Base-by-base conservation (phyloP, 1,284 basidiomycete species). In the Malassezia japonica region DNA sequence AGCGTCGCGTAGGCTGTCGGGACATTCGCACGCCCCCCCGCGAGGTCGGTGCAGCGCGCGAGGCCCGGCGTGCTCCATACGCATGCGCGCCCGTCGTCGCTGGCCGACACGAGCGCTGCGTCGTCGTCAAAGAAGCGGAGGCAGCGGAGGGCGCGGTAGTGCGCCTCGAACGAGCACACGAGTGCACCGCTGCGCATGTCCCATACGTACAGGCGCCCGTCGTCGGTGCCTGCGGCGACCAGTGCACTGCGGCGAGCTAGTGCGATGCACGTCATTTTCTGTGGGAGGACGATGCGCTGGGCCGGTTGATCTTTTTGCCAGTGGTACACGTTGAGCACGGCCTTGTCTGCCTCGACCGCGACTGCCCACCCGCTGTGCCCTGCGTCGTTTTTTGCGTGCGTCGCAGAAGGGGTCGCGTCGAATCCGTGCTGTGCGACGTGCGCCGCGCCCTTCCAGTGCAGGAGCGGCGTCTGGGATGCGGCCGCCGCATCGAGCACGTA, bases 151-250 rank as follows among this genome's bases (percentile, higher is more conserved):
- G 83, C 79, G 42, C 91, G 86, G 75, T 95, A 98, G 74, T 96
- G 92, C 7, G 89, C 91, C 60, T 94, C 91, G 80, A 90, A 90
- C 0, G 85, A 82, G 54, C 85, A 82, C 74, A 85, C 85, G 38
- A 98, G 78, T 35, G 87, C 83, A 6, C 92, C 92, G 3, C 89
- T 92, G 2, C 85, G 79, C 62, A 90, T 78, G 87, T 94, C 89
- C 92, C 92, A 98, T 1, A 98, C 75, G 69, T 90, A 91, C 64
- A 96, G 81, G 45, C 89, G 82, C 24, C 92, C 92, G 66, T 86
- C 85, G 1, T 80, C 75, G 0, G 87, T 90, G 20, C 90, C 92
- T 12, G 84, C 89, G 0, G 87, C 90, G 60, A 86, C 86, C 62
- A 83, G 86, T 18, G 78, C 75, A 2, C 87, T 88, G 42, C 77